phyloP scores from a whole-genome alignment of 2,329 filamentous ascomycete genomes.

The Blumeriella jaapii region DNA sequence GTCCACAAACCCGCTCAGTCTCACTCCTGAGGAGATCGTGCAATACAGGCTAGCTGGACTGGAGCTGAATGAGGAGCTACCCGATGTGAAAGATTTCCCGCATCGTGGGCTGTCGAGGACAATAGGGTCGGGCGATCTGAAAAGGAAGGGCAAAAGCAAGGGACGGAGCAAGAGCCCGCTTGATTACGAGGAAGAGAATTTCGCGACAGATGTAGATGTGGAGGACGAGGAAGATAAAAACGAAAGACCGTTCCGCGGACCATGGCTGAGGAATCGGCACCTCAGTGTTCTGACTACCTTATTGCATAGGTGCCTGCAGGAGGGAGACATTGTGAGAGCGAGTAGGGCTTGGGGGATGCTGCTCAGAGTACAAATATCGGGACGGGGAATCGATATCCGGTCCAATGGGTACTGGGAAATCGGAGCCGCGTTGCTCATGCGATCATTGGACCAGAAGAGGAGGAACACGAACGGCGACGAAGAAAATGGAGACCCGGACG shows the following conservation, averaged over 20 bases:
- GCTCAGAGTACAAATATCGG: constrained; percentile 45
- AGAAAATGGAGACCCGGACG: constrained; percentile 5
- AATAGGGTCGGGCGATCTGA: neutral
- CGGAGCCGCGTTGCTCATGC: constrained; percentile 73
- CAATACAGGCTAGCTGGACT: constrained; percentile 45
- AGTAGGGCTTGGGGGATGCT: constrained; percentile 66
- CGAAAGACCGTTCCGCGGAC: constrained; percentile 8
- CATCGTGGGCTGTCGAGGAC: constrained; percentile 33
- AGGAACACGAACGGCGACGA: constrained; percentile 3
- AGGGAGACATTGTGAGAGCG: constrained; percentile 60
- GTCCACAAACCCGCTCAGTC: constrained; percentile 42
- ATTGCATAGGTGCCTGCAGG: constrained; percentile 60
- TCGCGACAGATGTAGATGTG: constrained; percentile 6
- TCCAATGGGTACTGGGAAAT: constrained; percentile 66
- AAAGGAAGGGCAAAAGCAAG: constrained; percentile 10
- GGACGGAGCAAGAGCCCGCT: too few relatives aligned
- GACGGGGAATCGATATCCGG: constrained; percentile 54
- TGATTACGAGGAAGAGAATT: constrained; percentile 13
- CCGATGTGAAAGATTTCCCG: constrained; percentile 36
- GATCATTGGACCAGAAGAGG: constrained; percentile 27
- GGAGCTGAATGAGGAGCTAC: constrained; percentile 34
- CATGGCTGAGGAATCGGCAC: constrained; percentile 39
- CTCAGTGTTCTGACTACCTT: constrained; percentile 56
- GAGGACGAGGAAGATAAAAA: constrained; percentile 12
- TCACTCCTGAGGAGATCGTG: constrained; percentile 38